phyloP scores from a whole-genome alignment of 2,329 filamentous ascomycete species.

The Ceratocystis lukuohia region DNA sequence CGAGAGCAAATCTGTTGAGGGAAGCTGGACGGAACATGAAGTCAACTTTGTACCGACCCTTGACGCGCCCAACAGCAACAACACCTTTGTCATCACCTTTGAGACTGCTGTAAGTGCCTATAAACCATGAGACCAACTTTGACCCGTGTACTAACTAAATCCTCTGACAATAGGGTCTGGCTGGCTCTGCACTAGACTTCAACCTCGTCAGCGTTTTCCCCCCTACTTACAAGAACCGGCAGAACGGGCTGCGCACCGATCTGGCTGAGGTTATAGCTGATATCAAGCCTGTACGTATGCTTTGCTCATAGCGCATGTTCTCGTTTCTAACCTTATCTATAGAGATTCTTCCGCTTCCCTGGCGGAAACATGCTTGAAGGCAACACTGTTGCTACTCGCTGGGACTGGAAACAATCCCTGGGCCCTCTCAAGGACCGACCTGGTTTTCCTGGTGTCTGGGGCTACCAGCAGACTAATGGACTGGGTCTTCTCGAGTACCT shows the following conservation, averaged over 20 bases:
- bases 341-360: constrained; percentile 49
- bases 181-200: constrained; percentile 37
- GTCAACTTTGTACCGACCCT: constrained; percentile 32
- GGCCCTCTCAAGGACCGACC: constrained; percentile 41
- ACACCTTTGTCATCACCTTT: constrained; percentile 43
- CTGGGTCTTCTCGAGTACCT: constrained; percentile 51
- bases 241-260: constrained; percentile 45
- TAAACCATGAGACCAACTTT: not conserved
- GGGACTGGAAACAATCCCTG: constrained; percentile 42
- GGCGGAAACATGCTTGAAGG: constrained; percentile 51
- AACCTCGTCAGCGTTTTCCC: constrained; percentile 48
- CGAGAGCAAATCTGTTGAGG: constrained; percentile 29
- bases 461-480: constrained; percentile 48
- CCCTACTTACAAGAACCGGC: constrained; percentile 43
- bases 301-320: too few species aligned
- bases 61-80: constrained; percentile 41
- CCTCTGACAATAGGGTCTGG: constrained; percentile 24
- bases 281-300: constrained; percentile 34
- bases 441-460: constrained; percentile 44
- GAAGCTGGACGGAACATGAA: constrained; percentile 40
- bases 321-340: not conserved
- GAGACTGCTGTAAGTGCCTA: constrained; percentile 28
- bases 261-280: constrained; percentile 39
- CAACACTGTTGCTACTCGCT: constrained; percentile 30
- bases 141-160: not conserved